phyloP scores from a whole-genome alignment of 257 asterid species.

The Leonotis leonurus region DNA sequence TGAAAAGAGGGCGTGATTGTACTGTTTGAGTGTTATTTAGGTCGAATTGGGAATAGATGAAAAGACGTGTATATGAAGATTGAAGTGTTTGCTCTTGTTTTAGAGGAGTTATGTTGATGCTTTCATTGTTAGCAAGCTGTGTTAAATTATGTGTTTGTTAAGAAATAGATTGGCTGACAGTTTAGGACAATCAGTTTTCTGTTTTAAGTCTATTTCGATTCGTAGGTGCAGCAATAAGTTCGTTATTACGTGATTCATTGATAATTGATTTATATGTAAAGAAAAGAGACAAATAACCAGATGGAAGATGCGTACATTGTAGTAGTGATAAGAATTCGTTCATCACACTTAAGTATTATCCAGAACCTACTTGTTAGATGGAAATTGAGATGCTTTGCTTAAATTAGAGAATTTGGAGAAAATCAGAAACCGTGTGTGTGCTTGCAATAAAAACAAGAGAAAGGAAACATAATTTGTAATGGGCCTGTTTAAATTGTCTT shows the following conservation, averaged over 20 bases:
- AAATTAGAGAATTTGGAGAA: neutral
- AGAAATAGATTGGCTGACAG: neutral
- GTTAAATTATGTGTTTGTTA: neutral
- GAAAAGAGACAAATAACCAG: neutral
- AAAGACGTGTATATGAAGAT: no score
- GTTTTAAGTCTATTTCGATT: no score
- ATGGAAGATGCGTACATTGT: neutral
- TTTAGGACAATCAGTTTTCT: no score
- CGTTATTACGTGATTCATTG: no score
- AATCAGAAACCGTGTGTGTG: no score
- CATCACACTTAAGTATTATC: no score
- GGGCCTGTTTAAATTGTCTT: neutral
- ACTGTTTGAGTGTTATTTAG: neutral
- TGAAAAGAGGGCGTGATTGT: constrained; percentile 4
- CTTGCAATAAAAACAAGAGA: neutral
- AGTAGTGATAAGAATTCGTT: neutral
- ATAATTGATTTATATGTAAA: no score
- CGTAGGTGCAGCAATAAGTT: neutral
- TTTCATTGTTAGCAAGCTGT: neutral
- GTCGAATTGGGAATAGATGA: neutral
- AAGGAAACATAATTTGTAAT: neutral
- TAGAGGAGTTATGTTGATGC: neutral
- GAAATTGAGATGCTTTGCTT: neutral
- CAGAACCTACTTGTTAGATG: no score
- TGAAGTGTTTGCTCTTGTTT: no score